Base-by-base conservation (phyloP, 106 monocot species). In the Acorus gramineus region DNA sequence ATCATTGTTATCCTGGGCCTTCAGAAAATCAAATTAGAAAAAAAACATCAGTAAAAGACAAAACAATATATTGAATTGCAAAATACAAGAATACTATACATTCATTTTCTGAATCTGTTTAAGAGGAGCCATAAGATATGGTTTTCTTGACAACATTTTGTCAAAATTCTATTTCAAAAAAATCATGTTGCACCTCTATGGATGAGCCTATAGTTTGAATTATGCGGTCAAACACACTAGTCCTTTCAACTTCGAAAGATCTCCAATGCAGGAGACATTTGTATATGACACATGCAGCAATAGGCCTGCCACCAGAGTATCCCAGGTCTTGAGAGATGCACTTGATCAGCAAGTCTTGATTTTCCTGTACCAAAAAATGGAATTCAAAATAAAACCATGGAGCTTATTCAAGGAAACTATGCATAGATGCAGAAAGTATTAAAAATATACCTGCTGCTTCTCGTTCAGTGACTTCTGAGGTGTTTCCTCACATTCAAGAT, bases 391-490 rank as follows among this genome's bases (percentile, higher is more conserved):
- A 28, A 28, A 28, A 28, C 28, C 28, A 28, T 28, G 28, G 28
- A 28, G 28, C 28, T 28, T 28, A 28, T 28, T 28, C 28, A 28
- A 28, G 28, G 28, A 28, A 28, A 28, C 28, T 28, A 28, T 28
- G 28, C 28, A 28, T 28, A 28, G 1, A 28, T 28, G 28, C 28
- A 28, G 28, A 28, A 28, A 28, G 28, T 28, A 28, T 28, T 28
- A 28, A 14, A 5, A 67, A 8, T 50, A 64, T 66, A 95, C 95
- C 80, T 87, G 90, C 59, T 96, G 96, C 80, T 87, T 96, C 69
- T 96, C 91, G 70, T 96, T 96, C 52, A 96, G 87, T 62, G 82
- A 91, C 69, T 94, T 94, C 59, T 96, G 96, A 60, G 96, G 96
- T 63, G 83, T 96, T 65, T 91, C 96, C 62, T 96, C 96, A 74